Conservation (phyloP, 2,329 filamentous ascomycete species). For the Fusarium haematococcum region DNA sequence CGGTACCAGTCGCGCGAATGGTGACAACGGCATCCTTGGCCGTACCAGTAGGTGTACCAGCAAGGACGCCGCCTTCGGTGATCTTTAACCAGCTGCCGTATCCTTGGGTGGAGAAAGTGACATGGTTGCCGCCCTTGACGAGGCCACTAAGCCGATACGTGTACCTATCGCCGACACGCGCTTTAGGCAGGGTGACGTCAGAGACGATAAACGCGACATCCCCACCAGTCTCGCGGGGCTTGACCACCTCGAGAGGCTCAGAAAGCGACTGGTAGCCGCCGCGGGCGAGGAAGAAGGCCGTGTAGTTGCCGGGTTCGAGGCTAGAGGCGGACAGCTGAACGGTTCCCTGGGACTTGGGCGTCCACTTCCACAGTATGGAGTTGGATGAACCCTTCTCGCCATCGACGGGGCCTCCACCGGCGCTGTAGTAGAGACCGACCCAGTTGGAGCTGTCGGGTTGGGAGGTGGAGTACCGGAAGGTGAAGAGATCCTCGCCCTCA, state of each 20-base stretch:
- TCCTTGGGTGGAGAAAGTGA: conserved; percentile 44
- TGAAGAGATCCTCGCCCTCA: conserved; percentile 39
- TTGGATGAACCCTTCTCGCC: conserved; percentile 41
- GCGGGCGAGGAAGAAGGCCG: conserved; percentile 51
- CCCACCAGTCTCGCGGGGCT: conserved; percentile 33
- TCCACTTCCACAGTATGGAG: conserved; percentile 51
- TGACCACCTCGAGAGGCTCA: conserved; percentile 47
- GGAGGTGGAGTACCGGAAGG: conserved; percentile 51
- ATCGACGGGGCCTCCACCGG: conserved; percentile 51
- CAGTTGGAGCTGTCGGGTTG: conserved; percentile 49
- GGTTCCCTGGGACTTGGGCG: conserved; percentile 42
- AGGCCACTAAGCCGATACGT: conserved; percentile 49
- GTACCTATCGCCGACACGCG: conserved; percentile 49
- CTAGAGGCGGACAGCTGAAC: conserved; percentile 40
- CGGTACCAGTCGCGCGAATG: conserved; percentile 45
- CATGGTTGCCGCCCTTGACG: conserved; percentile 41
- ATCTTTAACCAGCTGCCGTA: conserved; percentile 50
- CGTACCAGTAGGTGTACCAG: conserved; percentile 48
- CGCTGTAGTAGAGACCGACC: conserved; percentile 52
- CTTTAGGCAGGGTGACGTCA: conserved; percentile 51
- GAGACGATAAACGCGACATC: conserved; percentile 47
- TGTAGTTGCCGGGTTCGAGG: conserved; percentile 49
- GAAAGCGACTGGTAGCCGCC: conserved; percentile 53
- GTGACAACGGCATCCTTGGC: conserved; percentile 37
- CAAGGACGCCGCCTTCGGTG: conserved; percentile 48